Conservation (phyloP, 164 flowering plant genomes). For the Santalum album region DNA sequence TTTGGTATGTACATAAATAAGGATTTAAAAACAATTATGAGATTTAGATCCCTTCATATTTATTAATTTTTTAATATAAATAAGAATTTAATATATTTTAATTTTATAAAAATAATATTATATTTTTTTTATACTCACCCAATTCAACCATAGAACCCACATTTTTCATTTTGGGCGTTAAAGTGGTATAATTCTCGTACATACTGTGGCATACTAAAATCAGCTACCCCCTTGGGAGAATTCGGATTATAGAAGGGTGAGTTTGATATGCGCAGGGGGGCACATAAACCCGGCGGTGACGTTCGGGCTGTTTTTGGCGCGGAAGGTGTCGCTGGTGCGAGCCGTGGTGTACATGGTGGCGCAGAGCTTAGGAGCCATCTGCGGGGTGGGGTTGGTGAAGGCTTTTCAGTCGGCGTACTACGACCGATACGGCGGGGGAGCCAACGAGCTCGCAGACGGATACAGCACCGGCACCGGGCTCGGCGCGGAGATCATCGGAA, state of each 20-base stretch:
- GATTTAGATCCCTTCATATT: too few species aligned
- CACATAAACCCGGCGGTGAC: slow-evolving; percentile 51
- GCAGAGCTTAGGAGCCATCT: slow-evolving; percentile 54
- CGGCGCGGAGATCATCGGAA: slow-evolving; percentile 58
- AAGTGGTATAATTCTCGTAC: too few species aligned
- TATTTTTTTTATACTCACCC: too few species aligned
- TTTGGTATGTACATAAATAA: too few species aligned
- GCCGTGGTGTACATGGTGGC: slow-evolving; percentile 60
- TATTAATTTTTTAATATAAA: too few species aligned
- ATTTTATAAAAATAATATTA: too few species aligned
- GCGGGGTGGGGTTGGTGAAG: slow-evolving; percentile 53
- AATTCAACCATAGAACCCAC: too few species aligned
- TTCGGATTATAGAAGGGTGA: slow-evolving; percentile 4
- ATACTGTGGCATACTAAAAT: too few species aligned
- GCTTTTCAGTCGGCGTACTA: slow-evolving; percentile 38
- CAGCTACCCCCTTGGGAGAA: too few species aligned
- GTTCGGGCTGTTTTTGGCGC: slow-evolving; percentile 47
- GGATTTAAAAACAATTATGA: too few species aligned
- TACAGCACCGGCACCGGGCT: slow-evolving; percentile 46
- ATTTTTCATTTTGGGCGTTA: too few species aligned
- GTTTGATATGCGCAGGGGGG: neutral
- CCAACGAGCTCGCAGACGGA: slow-evolving; percentile 33
- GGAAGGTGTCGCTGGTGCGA: slow-evolving; percentile 50
- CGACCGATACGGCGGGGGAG: slow-evolving; percentile 43
- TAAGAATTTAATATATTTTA: too few species aligned